These are phyloP conservation scores for Aspergillus udagawae DNA, from an alignment of 2,329 filamentous ascomycete genomes.

Conservation along the genomic window DNA sequence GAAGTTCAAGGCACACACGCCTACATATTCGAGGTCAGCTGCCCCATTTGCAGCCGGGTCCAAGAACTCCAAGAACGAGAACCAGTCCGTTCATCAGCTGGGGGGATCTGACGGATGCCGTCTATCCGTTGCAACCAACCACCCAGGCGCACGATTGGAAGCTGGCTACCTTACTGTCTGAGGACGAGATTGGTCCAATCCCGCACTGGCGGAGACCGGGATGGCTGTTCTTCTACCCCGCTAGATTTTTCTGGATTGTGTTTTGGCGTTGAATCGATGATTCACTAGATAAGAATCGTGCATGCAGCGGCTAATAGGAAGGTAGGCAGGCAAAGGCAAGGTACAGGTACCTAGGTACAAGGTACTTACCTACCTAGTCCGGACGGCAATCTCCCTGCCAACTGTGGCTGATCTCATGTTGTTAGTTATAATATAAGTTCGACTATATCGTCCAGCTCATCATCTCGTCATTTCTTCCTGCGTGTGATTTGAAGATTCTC, in stretches of 20 bases:
- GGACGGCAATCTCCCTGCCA: background rate
- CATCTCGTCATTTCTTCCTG: no score
- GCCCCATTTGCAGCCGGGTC: background rate
- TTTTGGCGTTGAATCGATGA: conserved; percentile 9
- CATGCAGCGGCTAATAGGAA: background rate
- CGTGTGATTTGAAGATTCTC: no score
- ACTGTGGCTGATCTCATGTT: no score
- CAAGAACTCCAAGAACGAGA: background rate
- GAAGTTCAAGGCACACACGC: background rate
- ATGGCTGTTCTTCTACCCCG: conserved; percentile 9
- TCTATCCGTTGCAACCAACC: conserved; percentile 3
- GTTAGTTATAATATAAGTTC: no score
- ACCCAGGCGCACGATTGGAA: conserved; percentile 13
- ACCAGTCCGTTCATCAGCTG: background rate
- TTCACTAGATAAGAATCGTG: background rate
- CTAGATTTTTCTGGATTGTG: conserved; percentile 18
- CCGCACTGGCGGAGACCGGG: conserved; percentile 4
- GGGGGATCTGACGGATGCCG: conserved; percentile 6
- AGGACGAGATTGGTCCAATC: conserved; percentile 5
- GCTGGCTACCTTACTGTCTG: background rate
- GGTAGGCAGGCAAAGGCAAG: no score
- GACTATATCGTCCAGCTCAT: no score
- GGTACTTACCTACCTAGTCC: background rate
- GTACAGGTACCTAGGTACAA: no score
- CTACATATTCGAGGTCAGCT: background rate